Evolutionary conservation across 163 green algal genomes (phyloP), one percentile per base, ranked within the genome.

Genomic region (Scenedesmus sp.): DNA sequence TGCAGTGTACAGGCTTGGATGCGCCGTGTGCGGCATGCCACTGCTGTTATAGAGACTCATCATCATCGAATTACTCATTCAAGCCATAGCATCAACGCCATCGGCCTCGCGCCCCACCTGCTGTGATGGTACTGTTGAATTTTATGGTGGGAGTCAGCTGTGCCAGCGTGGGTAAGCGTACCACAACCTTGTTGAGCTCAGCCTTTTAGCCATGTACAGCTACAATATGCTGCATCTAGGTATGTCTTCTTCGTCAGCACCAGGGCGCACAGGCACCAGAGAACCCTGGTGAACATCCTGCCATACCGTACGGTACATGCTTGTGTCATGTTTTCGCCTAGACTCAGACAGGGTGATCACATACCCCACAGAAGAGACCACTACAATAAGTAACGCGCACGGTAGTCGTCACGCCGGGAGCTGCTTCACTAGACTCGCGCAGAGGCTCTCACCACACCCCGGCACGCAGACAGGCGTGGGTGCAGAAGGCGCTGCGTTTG

Each of bases 201-300:
- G 70, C 1, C 2, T 3, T 40, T 10, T n/a, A n/a, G n/a, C n/a
- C n/a, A n/a, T 7, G 12, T 80, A 3, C 12, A 80, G 70, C 70
- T n/a, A 80, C 70, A 5, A 80, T 3, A 6, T n/a, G 26, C 4
- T 40, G 13, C 68, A 79, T 9, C 13, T 22, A 43, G 10, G 43
- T 3, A 40, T 46, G 4, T 80, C 13, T 15, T 44, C 70, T 2
- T 30, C 35, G 33, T 80, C n/a, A 43, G 22, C n/a, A 15, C 30
- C 3, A 79, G 18, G 12, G 61, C 9, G 18, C 61, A 18, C 7
- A 7, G 7, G 46, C 10, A 10, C 10, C 7, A 70, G 22, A 76
- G 65, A 76, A 76, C 65, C 65, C 65, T 76, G 65, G 30, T 76
- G 65, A 56, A 76, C 22, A 72, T 72, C 22, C 59, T 72, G 59